phyloP scores from a whole-genome alignment of 1,284 basidiomycete genomes.

The Acaromyces ingoldii region DNA sequence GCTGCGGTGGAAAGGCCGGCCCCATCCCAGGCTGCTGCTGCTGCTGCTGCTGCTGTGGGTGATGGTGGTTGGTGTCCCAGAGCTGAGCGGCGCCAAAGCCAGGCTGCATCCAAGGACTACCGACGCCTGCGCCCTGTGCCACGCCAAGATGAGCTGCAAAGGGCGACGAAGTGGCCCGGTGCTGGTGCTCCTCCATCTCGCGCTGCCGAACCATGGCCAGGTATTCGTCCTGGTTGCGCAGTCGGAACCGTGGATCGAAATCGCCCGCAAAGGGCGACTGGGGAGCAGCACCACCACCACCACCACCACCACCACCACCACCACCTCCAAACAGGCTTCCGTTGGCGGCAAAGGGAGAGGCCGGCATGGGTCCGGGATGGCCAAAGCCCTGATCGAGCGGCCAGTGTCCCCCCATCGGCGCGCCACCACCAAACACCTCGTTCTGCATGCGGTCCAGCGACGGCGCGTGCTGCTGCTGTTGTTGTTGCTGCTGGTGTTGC shows the following conservation, averaged over 20 bases:
- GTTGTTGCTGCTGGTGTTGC: conserved; percentile 12
- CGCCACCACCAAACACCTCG: background rate
- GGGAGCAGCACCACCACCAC: no score
- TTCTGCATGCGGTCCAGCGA: background rate
- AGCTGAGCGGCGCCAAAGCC: no score
- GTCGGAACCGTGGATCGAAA: conserved; percentile 11
- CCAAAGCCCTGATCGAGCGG: conserved; percentile 1
- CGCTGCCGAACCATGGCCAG: conserved; percentile 28
- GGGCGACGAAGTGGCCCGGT: conserved; percentile 15
- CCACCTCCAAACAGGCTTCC: conserved; percentile 2
- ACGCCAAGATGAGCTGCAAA: no score
- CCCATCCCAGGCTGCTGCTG: conserved; percentile 1
- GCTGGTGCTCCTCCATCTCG: conserved; percentile 33
- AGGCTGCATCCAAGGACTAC: no score
- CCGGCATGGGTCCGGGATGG: no score
- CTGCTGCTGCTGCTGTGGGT: conserved; percentile 1
- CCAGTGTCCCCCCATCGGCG: no score
- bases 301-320: background rate
- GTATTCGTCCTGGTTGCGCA: conserved; percentile 32
- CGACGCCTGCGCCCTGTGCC: no score
- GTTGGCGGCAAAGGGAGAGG: conserved; percentile 5
- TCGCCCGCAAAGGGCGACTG: conserved; percentile 26
- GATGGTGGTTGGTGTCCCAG: background rate
- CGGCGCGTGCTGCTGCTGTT: conserved; percentile 2
- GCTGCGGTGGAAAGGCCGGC: no score